A percentile compares a stretch with the other conserved stretches of the same genome.
These are phyloP conservation scores for Penicillium soppii DNA, from an alignment of 495 filamentous ascomycete genomes.

Conservation along the genomic window DNA sequence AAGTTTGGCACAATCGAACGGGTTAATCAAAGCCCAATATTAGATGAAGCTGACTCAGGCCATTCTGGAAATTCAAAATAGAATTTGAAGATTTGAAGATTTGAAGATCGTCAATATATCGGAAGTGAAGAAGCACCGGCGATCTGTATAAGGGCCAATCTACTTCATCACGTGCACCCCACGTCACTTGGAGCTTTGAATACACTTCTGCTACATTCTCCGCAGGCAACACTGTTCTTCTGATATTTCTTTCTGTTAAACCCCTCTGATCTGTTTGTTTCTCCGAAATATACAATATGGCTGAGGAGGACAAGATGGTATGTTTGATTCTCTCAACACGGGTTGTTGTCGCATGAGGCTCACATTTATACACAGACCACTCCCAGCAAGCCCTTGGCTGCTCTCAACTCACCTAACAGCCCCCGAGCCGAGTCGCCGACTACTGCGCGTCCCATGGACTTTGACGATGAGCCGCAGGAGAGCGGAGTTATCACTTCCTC, in stretches of 20 bases:
- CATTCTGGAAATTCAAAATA: conserved; percentile 4
- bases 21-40: too few species aligned
- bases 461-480: conserved; percentile 83
- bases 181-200: conserved; percentile 42
- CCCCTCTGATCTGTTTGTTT: background rate
- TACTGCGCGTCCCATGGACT: conserved; percentile 77
- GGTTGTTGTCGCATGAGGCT: conserved; percentile 16
- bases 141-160: conserved; percentile 23
- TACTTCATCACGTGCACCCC: conserved; percentile 40
- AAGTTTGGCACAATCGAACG: background rate
- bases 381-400: conserved; percentile 33
- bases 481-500: conserved; percentile 41
- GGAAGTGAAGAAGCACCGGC: conserved; percentile 8
- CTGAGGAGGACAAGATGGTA: conserved; percentile 43
- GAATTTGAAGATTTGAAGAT: background rate
- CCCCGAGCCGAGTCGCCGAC: conserved; percentile 75
- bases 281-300: conserved; percentile 26
- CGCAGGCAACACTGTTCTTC: conserved; percentile 22
- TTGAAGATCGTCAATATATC: background rate
- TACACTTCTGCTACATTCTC: conserved; percentile 23
- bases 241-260: background rate
- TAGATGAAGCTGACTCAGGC: background rate
- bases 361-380: conserved; percentile 28
- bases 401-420: conserved; percentile 24
- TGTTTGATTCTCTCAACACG: conserved; percentile 9